Evolutionary conservation across 306 rosid genomes (phyloP).

Genomic region (Potentilla sterilis): DNA sequence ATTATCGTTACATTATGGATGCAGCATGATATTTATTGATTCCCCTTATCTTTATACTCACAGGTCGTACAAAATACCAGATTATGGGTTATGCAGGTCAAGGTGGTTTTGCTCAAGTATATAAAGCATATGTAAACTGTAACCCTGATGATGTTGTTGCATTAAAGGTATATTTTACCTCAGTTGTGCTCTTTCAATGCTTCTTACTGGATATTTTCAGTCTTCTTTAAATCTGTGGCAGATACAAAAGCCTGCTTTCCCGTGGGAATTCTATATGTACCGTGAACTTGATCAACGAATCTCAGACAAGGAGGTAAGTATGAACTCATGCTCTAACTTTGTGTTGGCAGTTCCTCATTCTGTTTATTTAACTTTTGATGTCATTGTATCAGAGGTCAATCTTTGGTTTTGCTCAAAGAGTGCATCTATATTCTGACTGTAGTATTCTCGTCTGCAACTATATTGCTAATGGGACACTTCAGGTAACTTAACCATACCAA

Average conservation of each 20-base stretch:
- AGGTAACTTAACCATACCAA: conserved; percentile 46
- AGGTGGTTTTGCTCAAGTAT: conserved; percentile 93
- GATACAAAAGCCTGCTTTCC: conserved; percentile 89
- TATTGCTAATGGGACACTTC: conserved; percentile 84
- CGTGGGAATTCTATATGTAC: conserved; percentile 95
- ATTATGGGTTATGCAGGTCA: conserved; percentile 90
- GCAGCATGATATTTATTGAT: conserved; percentile 12
- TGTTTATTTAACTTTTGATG: conserved; percentile 29
- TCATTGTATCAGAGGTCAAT: conserved; percentile 66
- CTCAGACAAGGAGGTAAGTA: conserved; percentile 49
- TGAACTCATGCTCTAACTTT: conserved; percentile 18
- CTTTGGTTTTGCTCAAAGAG: conserved; percentile 71
- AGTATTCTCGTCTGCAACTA: conserved; percentile 76
- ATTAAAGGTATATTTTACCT: conserved; percentile 53
- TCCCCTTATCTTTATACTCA: conserved; percentile 29
- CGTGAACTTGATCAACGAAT: conserved; percentile 83
- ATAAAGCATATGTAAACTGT: conserved; percentile 61
- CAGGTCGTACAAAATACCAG: conserved; percentile 86
- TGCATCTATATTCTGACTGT: conserved; percentile 76
- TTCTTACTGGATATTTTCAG: conserved; percentile 24
- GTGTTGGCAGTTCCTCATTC: conserved; percentile 20
- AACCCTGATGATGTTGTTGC: conserved; percentile 81
- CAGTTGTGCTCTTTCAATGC: background rate
- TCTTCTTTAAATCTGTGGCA: conserved; percentile 30
- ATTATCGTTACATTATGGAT: background rate